Evolutionary conservation across 805 yeast species (phyloP), one percentile per base, ranked within the genome.

Genomic region (Alloascoidea africana): DNA sequence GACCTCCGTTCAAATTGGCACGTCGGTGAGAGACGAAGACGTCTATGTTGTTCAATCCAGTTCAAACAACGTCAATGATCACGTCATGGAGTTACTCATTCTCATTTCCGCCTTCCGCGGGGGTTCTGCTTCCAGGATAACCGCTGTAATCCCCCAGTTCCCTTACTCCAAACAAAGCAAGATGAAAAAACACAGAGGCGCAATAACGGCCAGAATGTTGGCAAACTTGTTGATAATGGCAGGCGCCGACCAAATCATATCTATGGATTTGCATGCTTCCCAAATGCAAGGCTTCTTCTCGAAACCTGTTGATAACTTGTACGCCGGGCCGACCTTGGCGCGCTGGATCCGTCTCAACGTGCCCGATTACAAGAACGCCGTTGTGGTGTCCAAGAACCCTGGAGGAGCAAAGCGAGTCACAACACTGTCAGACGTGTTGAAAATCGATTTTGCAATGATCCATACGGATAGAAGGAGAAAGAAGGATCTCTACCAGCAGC

Each of bases 271-370:
- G 46, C 77, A 73, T 48, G 98, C 99, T 17, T 77, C 95, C 27
- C 99, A 91, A 61, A 91, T 91, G 98, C 98, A 91, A 64, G 99
- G 99, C 11, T 91, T 91, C 55, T 91, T 91, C 65, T 72, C 93
- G 23, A 87, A 86, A 50, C 98, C 99, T 0, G 98, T 91, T 17
- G 99, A 91, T 58, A 91, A 91, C 58, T 63, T 91, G 42, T 86
- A 85, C 52, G 96, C 96, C 17, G 96, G 94, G 2, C 98, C 98
- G 36, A 83, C 95, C 32, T 68, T 91, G 47, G 96, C 96, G 18
- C 73, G 83, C 49, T 91, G 98, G 98, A 89, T 91, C 50, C 76
- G 81, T 49, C 91, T 81, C 56, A 81, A 91, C 51, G 79, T 91
- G 36, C 76, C 77, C 27, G 85, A 89, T 53, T 85, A 83, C 66